phyloP scores from a whole-genome alignment of 495 filamentous ascomycete species.

The Chaetomidium leptoderma region DNA sequence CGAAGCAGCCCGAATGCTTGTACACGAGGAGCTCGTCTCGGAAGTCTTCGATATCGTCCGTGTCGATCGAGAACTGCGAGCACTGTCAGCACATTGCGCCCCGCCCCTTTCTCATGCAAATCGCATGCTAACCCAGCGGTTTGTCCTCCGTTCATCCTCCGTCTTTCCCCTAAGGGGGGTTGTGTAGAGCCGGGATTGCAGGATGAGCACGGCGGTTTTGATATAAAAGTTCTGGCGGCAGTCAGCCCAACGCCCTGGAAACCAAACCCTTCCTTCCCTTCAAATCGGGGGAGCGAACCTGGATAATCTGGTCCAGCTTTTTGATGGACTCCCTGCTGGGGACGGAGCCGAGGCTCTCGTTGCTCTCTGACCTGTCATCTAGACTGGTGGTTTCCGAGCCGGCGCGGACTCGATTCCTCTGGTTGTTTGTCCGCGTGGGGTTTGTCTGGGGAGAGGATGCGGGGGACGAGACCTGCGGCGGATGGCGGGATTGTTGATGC shows the following conservation, averaged over 20 bases:
- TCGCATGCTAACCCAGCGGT: constrained; percentile 82
- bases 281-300: constrained; percentile 51
- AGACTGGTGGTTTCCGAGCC: constrained; percentile 36
- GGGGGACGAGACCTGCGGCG: constrained; percentile 60
- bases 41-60: constrained; percentile 86
- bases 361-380: constrained; percentile 38
- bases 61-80: constrained; percentile 81
- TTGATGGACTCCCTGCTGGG: constrained; percentile 57
- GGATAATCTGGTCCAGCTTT: constrained; percentile 85
- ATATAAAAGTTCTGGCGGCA: constrained; percentile 74
- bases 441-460: constrained; percentile 63
- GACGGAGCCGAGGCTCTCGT: constrained; percentile 45
- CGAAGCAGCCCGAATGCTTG: constrained; percentile 69
- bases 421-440: constrained; percentile 65
- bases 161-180: constrained; percentile 56
- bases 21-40: constrained; percentile 74
- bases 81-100: not conserved
- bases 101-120: not conserved
- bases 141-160: constrained; percentile 56
- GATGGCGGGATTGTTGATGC: constrained; percentile 80
- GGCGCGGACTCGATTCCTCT: constrained; percentile 52
- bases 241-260: constrained; percentile 19
- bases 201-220: constrained; percentile 81
- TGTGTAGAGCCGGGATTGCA: constrained; percentile 70
- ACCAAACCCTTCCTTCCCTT: not conserved